A percentile compares a stretch with the other conserved stretches of the same genome.
These are phyloP conservation scores for Eucalyptus paniculata DNA, from an alignment of 345 rosid species.

Conservation along the genomic window DNA sequence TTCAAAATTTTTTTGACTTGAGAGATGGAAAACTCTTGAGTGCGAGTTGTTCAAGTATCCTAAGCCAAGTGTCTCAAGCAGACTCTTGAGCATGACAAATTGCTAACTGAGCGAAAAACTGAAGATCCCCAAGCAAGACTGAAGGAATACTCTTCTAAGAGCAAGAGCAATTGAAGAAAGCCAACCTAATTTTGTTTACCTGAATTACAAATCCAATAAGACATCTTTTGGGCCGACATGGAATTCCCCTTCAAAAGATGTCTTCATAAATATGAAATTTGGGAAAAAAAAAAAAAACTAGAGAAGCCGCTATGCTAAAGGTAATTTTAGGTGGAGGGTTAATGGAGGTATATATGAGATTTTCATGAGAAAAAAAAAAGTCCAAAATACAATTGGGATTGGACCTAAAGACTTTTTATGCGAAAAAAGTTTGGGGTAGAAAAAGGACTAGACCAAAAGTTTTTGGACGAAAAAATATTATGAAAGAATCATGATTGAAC, in stretches of 20 bases:
- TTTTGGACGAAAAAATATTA: neutral
- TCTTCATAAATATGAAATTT: neutral
- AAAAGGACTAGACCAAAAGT: neutral
- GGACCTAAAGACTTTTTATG: too few relatives aligned
- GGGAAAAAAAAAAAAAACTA: neutral
- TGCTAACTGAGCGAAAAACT: too few relatives aligned
- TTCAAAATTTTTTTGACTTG: fast-evolving
- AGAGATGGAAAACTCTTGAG: too few relatives aligned
- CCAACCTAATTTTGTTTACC: neutral
- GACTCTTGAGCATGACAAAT: fast-evolving
- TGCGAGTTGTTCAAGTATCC: neutral
- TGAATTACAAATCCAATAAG: too few relatives aligned
- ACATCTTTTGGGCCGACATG: neutral
- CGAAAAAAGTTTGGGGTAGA: neutral
- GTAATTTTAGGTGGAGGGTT: neutral
- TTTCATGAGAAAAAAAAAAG: neutral
- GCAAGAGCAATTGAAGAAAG: neutral
- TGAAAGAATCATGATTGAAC: neutral
- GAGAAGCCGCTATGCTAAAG: fast-evolving
- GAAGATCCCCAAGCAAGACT: neutral
- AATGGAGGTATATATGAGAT: too few relatives aligned
- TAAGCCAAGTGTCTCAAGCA: neutral
- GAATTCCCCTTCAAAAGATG: neutral
- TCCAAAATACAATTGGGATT: too few relatives aligned
- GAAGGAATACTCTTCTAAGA: neutral